Evolutionary conservation across 1,284 basidiomycete genomes (phyloP).

Genomic region (Puccinia triticina): DNA sequence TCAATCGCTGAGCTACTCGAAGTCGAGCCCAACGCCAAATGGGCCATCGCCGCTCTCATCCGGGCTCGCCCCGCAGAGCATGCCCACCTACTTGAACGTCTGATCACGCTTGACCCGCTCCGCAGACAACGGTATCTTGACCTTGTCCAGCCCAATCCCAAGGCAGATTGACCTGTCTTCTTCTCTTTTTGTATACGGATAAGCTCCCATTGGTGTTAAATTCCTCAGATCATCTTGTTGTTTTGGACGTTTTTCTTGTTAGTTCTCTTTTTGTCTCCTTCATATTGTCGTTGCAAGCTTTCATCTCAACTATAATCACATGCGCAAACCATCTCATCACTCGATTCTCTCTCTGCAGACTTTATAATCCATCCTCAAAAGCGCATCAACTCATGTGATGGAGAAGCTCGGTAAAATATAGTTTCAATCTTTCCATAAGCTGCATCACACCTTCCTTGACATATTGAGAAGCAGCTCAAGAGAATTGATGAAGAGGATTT

Average conservation of each 20-base stretch:
- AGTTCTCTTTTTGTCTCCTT: neutral
- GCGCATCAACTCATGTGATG: too few relatives aligned
- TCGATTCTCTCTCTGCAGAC: neutral
- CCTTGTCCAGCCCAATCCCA: slow-evolving; percentile 58
- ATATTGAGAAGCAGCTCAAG: too few relatives aligned
- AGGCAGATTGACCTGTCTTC: neutral
- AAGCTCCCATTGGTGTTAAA: neutral
- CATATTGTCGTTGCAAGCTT: neutral
- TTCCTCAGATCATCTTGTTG: too few relatives aligned
- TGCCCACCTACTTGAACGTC: slow-evolving; percentile 58
- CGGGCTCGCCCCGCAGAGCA: neutral
- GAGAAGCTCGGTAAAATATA: too few relatives aligned
- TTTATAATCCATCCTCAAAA: too few relatives aligned
- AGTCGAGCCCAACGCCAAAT: slow-evolving; percentile 90
- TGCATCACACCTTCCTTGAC: too few relatives aligned
- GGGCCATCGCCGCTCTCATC: slow-evolving; percentile 64
- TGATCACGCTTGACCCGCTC: slow-evolving; percentile 68
- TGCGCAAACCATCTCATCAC: slow-evolving; percentile 1
- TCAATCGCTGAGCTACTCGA: slow-evolving; percentile 83
- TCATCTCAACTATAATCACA: neutral
- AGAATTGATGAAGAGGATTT: too few relatives aligned
- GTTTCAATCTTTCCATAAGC: too few relatives aligned
- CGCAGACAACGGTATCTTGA: slow-evolving; percentile 69
- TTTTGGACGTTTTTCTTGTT: too few relatives aligned
- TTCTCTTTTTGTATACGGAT: neutral